Conservation (phyloP, 129 eudicot genomes). For the Flaveria bidentis region DNA sequence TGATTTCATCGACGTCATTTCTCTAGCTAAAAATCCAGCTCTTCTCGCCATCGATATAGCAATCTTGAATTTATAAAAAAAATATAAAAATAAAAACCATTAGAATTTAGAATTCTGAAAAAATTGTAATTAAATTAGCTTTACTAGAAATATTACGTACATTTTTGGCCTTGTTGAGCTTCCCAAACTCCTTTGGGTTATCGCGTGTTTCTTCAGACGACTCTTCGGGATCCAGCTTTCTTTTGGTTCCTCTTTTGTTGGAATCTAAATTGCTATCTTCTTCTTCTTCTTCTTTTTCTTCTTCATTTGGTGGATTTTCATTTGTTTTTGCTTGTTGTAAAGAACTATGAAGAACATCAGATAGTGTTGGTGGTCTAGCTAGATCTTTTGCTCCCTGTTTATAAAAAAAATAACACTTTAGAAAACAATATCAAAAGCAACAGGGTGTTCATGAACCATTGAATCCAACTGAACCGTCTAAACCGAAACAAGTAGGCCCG, state of each 20-base stretch:
- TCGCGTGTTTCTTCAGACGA: slow-evolving; percentile 27
- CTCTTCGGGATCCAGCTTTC: slow-evolving; percentile 53
- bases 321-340: slow-evolving; percentile 48
- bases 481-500: too few species aligned
- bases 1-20: slow-evolving; percentile 78
- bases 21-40: slow-evolving; percentile 71
- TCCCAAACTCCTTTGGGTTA: slow-evolving; percentile 42
- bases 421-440: not conserved
- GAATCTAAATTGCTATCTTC: slow-evolving; percentile 38
- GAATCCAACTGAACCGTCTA: not conserved
- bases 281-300: not conserved
- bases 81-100: not conserved
- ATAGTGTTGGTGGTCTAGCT: slow-evolving; percentile 71
- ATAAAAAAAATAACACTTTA: not conserved
- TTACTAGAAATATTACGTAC: slow-evolving; percentile 38
- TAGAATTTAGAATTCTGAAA: not conserved
- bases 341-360: slow-evolving; percentile 67
- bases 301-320: slow-evolving; percentile 18
- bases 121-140: not conserved
- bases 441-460: not conserved
- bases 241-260: slow-evolving; percentile 59
- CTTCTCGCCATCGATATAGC: slow-evolving; percentile 85
- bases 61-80: slow-evolving; percentile 40
- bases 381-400: slow-evolving; percentile 89
- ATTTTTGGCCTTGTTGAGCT: slow-evolving; percentile 76